A percentile compares a stretch with the other conserved stretches of the same genome.
Conservation (phyloP, 257 asterid genomes). For the Nicotiana paniculata region DNA sequence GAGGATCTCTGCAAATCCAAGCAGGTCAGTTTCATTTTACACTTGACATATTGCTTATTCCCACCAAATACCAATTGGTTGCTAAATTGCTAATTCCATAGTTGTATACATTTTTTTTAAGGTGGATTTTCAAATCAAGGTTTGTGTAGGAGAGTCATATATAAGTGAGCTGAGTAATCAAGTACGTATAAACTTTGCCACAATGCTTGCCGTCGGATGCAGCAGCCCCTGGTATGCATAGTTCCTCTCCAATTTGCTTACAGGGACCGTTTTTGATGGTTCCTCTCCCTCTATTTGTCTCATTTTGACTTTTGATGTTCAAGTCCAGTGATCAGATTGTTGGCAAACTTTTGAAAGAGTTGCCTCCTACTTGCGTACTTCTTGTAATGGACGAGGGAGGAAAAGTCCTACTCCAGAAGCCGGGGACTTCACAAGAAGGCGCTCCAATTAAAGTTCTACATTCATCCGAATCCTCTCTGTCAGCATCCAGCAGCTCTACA, state of each 20-base stretch:
- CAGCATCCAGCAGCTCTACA: conserved; percentile 29
- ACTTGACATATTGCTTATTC: neutral
- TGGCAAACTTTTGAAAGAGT: conserved; percentile 38
- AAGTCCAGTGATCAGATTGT: conserved; percentile 37
- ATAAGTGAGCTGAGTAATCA: conserved; percentile 52
- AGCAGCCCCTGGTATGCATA: conserved; percentile 18
- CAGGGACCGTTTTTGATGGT: neutral
- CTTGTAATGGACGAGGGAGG: conserved; percentile 58
- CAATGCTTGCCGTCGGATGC: conserved; percentile 35
- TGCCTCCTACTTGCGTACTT: conserved; percentile 84
- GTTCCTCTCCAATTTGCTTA: neutral
- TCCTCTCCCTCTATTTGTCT: neutral
- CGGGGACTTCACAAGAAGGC: conserved; percentile 75
- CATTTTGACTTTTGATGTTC: conserved; percentile 15
- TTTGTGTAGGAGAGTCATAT: conserved; percentile 49
- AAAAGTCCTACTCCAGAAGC: conserved; percentile 40
- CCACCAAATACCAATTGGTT: neutral
- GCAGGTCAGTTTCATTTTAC: conserved; percentile 17
- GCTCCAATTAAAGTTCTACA: conserved; percentile 26
- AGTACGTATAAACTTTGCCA: conserved; percentile 56
- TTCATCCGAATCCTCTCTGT: conserved; percentile 33
- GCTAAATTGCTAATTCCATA: neutral
- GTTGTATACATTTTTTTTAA: conserved; percentile 5
- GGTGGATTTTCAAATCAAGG: conserved; percentile 79
- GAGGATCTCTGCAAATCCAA: conserved; percentile 45